Evolutionary conservation across 176 grass and related monocot species (phyloP).

Genomic region (Pharus latifolius): DNA sequence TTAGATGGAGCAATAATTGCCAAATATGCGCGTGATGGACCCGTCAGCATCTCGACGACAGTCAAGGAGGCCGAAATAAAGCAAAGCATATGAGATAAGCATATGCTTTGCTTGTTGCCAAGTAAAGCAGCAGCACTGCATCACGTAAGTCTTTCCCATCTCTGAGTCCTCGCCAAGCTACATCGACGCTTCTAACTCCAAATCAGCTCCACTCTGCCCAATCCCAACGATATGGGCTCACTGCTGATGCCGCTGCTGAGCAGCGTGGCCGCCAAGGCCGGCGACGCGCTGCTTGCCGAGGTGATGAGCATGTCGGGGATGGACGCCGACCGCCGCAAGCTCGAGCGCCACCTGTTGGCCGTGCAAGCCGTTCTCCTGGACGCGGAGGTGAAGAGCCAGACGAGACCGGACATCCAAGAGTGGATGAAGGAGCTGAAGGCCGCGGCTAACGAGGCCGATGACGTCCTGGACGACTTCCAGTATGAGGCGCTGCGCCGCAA

Average conservation of each 20-base stretch:
- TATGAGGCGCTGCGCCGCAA: conserved; percentile 3
- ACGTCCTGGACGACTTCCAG: conserved; percentile 20
- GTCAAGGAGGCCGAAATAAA: too few species aligned
- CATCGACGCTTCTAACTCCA: too few species aligned
- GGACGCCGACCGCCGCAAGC: background rate
- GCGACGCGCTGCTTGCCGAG: background rate
- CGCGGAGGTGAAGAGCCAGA: background rate
- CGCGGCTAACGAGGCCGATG: conserved; percentile 19
- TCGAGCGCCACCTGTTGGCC: background rate
- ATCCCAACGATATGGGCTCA: too few species aligned
- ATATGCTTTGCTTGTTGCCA: too few species aligned
- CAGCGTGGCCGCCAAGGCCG: background rate
- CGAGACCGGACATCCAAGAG: background rate
- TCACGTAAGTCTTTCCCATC: too few species aligned
- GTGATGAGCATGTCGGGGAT: background rate
- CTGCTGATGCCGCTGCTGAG: background rate
- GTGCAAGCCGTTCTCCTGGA: background rate
- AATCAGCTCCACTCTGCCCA: too few species aligned
- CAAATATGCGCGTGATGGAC: too few species aligned
- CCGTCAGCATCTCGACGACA: too few species aligned
- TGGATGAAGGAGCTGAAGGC: conserved; percentile 3
- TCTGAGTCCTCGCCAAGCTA: too few species aligned
- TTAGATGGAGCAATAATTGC: too few species aligned
- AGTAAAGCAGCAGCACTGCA: too few species aligned
- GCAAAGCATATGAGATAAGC: too few species aligned